These are phyloP conservation scores for Amanita thiersii DNA, from an alignment of 768 basidiomycete species.

Conservation along the genomic window DNA sequence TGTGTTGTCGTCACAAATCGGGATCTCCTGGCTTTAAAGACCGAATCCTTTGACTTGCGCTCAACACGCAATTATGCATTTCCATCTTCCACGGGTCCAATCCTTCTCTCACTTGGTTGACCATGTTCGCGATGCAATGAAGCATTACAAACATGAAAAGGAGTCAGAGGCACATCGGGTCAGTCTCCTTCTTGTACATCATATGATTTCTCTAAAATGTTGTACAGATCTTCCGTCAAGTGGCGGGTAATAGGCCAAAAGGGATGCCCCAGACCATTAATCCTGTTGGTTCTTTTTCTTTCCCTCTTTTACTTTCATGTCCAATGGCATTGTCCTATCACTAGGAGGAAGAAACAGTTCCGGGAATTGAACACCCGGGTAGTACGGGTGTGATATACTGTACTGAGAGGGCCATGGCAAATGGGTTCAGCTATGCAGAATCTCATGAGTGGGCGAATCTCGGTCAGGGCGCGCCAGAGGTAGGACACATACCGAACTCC, in stretches of 20 bases:
- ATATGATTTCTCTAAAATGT: slow-evolving; percentile 6
- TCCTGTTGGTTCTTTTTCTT: slow-evolving; percentile 34
- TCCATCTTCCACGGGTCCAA: slow-evolving; percentile 35
- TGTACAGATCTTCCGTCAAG: slow-evolving; percentile 64
- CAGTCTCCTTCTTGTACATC: slow-evolving; percentile 8
- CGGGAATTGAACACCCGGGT: slow-evolving; percentile 76
- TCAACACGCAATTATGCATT: slow-evolving; percentile 27
- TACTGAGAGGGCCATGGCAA: slow-evolving; percentile 90
- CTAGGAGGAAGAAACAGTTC: slow-evolving; percentile 84
- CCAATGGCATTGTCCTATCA: neutral
- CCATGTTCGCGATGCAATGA: slow-evolving; percentile 66
- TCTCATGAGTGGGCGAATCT: slow-evolving; percentile 82
- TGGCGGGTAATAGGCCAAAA: slow-evolving; percentile 62
- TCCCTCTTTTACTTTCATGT: neutral
- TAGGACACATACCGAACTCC: slow-evolving; percentile 75
- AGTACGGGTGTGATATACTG: slow-evolving; percentile 72
- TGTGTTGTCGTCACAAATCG: too few relatives aligned
- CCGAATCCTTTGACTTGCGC: neutral
- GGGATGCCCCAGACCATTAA: slow-evolving; percentile 66
- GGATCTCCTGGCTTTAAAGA: too few relatives aligned
- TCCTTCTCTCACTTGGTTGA: slow-evolving; percentile 38
- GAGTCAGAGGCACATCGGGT: slow-evolving; percentile 89
- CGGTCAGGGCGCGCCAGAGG: slow-evolving; percentile 90
- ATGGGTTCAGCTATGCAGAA: slow-evolving; percentile 77
- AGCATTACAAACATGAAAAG: slow-evolving; percentile 63